Percentiles rank a stretch among this genome's conserved stretches.
phyloP scores from a whole-genome alignment of 345 rosid species.

The Eucalyptus albens region DNA sequence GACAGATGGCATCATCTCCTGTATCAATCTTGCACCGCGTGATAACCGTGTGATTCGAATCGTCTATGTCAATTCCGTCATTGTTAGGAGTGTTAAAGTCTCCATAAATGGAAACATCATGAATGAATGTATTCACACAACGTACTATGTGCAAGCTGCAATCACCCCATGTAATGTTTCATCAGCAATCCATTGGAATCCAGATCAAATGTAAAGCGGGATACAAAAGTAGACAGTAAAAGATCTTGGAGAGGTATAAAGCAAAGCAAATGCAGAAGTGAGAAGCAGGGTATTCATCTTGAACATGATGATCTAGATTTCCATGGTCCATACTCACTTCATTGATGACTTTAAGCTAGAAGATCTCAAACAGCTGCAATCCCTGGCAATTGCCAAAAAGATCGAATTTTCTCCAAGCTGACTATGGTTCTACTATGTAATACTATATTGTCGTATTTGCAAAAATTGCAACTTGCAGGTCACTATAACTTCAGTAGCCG shows the following conservation, averaged over 20 bases:
- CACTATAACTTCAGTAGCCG: neutral
- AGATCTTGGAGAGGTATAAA: neutral
- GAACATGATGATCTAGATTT: neutral
- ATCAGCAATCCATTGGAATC: neutral
- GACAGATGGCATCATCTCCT: slow-evolving; percentile 93
- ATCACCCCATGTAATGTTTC: neutral
- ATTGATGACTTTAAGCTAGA: neutral
- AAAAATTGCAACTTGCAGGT: neutral
- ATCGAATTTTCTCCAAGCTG: neutral
- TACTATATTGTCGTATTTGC: neutral
- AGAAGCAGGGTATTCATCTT: neutral
- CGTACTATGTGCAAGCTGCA: slow-evolving; percentile 81
- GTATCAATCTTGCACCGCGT: slow-evolving; percentile 69
- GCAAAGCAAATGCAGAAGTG: neutral
- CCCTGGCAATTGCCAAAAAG: neutral
- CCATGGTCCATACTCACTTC: neutral
- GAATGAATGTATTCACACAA: slow-evolving; percentile 50
- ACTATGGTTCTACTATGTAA: neutral
- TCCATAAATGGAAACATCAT: slow-evolving; percentile 66
- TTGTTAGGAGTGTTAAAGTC: slow-evolving; percentile 86
- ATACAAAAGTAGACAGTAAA: neutral
- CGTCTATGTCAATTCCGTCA: slow-evolving; percentile 89
- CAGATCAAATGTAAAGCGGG: neutral
- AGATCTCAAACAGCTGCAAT: neutral
- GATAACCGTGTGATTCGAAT: slow-evolving; percentile 66